Percentiles rank a stretch among this genome's conserved stretches.
phyloP scores from a whole-genome alignment of 2,329 filamentous ascomycete genomes.

The Calonectria ilicicola region DNA sequence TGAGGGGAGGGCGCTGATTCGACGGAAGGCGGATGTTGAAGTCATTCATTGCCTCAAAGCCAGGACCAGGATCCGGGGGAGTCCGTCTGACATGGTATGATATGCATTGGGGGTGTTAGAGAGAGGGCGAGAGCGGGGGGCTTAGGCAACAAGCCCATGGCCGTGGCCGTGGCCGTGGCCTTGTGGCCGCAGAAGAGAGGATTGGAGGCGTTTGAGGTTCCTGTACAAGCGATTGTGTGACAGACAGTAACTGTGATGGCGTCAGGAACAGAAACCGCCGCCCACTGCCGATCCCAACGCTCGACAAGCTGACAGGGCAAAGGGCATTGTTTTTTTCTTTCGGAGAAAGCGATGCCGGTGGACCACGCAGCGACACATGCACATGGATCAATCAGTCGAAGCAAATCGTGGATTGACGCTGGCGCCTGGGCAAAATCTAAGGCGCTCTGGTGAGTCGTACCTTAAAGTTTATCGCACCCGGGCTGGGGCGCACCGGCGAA shows the following conservation, averaged over 20 bases:
- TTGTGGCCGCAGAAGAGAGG: background rate
- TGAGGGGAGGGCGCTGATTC: slow-evolving; percentile 8
- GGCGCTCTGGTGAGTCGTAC: slow-evolving; percentile 12
- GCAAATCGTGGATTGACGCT: background rate
- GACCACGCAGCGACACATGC: slow-evolving; percentile 15
- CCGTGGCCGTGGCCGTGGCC: too few relatives aligned
- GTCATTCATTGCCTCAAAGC: background rate
- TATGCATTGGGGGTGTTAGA: slow-evolving; percentile 6
- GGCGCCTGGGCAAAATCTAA: background rate
- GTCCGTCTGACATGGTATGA: slow-evolving; percentile 23
- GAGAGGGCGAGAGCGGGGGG: background rate
- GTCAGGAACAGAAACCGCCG: background rate
- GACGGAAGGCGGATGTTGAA: background rate
- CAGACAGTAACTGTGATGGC: background rate
- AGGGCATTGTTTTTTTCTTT: background rate
- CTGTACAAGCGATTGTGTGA: background rate
- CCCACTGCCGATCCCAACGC: background rate
- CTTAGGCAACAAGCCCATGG: background rate
- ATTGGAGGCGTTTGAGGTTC: slow-evolving; percentile 1
- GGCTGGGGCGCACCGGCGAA: background rate
- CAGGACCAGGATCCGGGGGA: slow-evolving; percentile 10
- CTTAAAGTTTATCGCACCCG: background rate
- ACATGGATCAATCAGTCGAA: background rate
- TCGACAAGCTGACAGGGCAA: background rate
- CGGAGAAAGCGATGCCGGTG: background rate